A percentile compares a stretch with the other conserved stretches of the same genome.
These are phyloP conservation scores for Aspergillus neoniger DNA, from an alignment of 2,329 filamentous ascomycete genomes.

Conservation along the genomic window DNA sequence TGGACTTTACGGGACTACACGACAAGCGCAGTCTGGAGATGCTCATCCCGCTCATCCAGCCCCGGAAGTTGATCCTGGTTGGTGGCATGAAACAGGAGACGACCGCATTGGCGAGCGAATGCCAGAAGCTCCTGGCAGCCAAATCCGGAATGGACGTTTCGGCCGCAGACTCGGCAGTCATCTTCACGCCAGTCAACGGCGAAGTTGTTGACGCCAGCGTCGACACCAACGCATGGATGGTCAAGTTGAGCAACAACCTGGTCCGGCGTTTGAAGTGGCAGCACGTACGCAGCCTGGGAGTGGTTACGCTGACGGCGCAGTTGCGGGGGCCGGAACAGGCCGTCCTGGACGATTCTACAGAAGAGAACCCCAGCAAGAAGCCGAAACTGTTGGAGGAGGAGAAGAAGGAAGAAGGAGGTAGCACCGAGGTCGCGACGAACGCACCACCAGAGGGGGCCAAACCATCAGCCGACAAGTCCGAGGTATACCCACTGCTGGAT, in stretches of 20 bases:
- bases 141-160: conserved; percentile 39
- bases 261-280: conserved; percentile 93
- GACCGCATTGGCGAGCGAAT: conserved; percentile 73
- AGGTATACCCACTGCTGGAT: conserved; percentile 57
- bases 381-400: conserved; percentile 53
- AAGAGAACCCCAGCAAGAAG: conserved; percentile 52
- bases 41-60: conserved; percentile 89
- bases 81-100: conserved; percentile 81
- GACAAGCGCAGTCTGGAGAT: conserved; percentile 93
- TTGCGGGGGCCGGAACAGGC: conserved; percentile 54
- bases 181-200: conserved; percentile 80
- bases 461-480: conserved; percentile 29
- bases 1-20: conserved; percentile 90
- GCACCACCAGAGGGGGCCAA: conserved; percentile 20
- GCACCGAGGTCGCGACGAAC: conserved; percentile 27
- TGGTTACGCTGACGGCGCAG: conserved; percentile 86
- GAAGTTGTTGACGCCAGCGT: conserved; percentile 82
- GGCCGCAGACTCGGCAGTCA: conserved; percentile 62
- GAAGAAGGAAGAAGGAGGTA: not conserved
- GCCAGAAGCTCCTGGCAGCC: conserved; percentile 63
- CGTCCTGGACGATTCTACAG: conserved; percentile 38
- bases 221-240: conserved; percentile 95
- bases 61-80: conserved; percentile 91
- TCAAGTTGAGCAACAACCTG: conserved; percentile 82
- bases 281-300: conserved; percentile 82